Conservation (phyloP, 2,329 filamentous ascomycete species). For the Diaporthe ilicicola region DNA sequence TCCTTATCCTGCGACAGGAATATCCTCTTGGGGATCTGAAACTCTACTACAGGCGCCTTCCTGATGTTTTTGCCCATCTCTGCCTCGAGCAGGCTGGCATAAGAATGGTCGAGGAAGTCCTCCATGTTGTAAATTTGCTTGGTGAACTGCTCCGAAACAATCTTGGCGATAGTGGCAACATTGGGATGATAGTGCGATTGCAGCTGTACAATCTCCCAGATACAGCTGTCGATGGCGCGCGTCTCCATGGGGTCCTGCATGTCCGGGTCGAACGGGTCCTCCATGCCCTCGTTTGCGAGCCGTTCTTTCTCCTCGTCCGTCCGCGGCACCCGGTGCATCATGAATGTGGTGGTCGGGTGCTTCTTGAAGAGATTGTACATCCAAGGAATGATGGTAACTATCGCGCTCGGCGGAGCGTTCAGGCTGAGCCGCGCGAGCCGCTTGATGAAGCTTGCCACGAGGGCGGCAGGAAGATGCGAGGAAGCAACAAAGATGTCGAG, state of each 20-base stretch:
- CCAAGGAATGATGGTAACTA: conserved; percentile 90
- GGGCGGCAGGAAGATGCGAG: conserved; percentile 87
- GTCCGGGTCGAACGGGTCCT: conserved; percentile 79
- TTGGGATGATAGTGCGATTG: conserved; percentile 97
- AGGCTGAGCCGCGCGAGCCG: conserved; percentile 84
- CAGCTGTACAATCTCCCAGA: conserved; percentile 94
- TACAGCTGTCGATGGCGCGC: conserved; percentile 85
- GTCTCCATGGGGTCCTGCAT: conserved; percentile 88
- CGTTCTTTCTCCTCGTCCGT: conserved; percentile 65
- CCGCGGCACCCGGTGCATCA: conserved; percentile 83
- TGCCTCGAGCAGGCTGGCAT: conserved; percentile 82
- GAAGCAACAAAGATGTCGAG: conserved; percentile 90
- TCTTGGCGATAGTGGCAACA: conserved; percentile 90
- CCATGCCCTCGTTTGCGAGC: conserved; percentile 66
- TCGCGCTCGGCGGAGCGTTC: conserved; percentile 87
- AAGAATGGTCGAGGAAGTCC: conserved; percentile 96
- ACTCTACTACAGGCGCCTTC: conserved; percentile 89
- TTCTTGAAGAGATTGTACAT: conserved; percentile 93
- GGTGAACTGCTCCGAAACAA: conserved; percentile 96
- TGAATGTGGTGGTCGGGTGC: conserved; percentile 92
- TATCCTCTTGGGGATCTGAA: conserved; percentile 89
- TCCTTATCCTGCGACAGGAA: conserved; percentile 64
- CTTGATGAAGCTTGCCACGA: conserved; percentile 97
- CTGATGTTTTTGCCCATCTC: conserved; percentile 86
- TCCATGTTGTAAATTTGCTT: conserved; percentile 96